A percentile compares a stretch with the other conserved stretches of the same genome.
phyloP scores from a whole-genome alignment of 495 filamentous ascomycete species.

The Diplogelasinospora grovesii region DNA sequence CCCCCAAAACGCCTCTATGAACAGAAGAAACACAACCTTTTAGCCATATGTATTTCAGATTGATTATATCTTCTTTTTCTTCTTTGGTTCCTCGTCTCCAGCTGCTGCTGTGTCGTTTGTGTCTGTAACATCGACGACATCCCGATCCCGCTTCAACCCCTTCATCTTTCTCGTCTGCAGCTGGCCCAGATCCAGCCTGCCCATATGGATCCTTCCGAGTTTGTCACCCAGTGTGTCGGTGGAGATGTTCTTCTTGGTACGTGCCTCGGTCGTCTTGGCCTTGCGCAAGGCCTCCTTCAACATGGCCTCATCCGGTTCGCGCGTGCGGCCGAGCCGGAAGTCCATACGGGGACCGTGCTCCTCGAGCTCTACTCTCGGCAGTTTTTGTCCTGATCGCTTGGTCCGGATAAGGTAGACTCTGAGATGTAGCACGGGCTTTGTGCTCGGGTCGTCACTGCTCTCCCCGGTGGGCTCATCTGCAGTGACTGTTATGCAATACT shows the following conservation, averaged over 20 bases:
- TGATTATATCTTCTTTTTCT: constrained; percentile 12
- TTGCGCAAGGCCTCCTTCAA: constrained; percentile 89
- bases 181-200: constrained; percentile 78
- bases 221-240: constrained; percentile 93
- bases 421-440: constrained; percentile 68
- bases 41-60: not conserved
- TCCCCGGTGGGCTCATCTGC: constrained; percentile 57
- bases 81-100: constrained; percentile 12
- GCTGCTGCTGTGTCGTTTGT: no score
- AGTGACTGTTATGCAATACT: constrained; percentile 76
- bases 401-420: constrained; percentile 79
- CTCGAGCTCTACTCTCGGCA: constrained; percentile 87
- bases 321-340: constrained; percentile 77
- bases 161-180: constrained; percentile 99
- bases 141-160: constrained; percentile 77
- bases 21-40: not conserved
- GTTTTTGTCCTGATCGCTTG: constrained; percentile 74
- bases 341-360: constrained; percentile 95
- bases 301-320: constrained; percentile 65
- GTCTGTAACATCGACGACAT: constrained; percentile 23
- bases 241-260: constrained; percentile 89
- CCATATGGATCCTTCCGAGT: constrained; percentile 85
- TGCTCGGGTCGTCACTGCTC: constrained; percentile 36
- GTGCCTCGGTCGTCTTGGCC: constrained; percentile 64
- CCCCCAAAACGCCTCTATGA: constrained; percentile 11